Evolutionary conservation across 495 filamentous ascomycete species (phyloP).

Genomic region (Pseudoneurospora amorphoporcata): DNA sequence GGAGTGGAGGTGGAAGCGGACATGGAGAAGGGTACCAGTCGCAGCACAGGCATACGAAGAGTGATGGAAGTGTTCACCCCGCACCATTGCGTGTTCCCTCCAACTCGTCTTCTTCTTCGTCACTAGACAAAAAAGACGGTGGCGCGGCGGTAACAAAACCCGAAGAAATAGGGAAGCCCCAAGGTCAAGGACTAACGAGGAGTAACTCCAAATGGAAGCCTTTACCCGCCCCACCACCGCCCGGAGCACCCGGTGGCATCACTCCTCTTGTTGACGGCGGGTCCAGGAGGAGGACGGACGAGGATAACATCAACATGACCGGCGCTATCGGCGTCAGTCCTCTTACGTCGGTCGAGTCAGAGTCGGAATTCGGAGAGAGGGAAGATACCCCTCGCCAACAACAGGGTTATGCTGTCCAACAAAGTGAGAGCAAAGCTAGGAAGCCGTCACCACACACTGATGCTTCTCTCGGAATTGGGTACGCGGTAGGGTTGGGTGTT

Average conservation of each 20-base stretch:
- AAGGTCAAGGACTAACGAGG: not conserved
- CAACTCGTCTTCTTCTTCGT: not conserved
- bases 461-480: not conserved
- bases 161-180: not conserved
- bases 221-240: conserved; percentile 8
- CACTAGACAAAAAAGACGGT: not conserved
- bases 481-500: not conserved
- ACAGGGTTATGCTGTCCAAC: not conserved
- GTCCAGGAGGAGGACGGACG: not conserved
- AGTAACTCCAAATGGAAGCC: conserved; percentile 17
- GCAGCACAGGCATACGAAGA: not conserved
- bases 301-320: not conserved
- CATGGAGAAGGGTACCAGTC: not conserved
- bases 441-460: not conserved
- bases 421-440: not conserved
- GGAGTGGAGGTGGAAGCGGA: not conserved
- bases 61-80: conserved; percentile 6
- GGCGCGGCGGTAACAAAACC: not conserved
- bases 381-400: not conserved
- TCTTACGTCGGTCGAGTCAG: not conserved
- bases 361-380: not conserved
- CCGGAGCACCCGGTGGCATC: not conserved
- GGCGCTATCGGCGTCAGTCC: not conserved
- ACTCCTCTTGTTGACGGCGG: not conserved
- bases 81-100: conserved; percentile 15